Evolutionary conservation across 2,329 filamentous ascomycete genomes (phyloP), one percentile per base, ranked within the genome.

Genomic region (Diaporthe destruens): DNA sequence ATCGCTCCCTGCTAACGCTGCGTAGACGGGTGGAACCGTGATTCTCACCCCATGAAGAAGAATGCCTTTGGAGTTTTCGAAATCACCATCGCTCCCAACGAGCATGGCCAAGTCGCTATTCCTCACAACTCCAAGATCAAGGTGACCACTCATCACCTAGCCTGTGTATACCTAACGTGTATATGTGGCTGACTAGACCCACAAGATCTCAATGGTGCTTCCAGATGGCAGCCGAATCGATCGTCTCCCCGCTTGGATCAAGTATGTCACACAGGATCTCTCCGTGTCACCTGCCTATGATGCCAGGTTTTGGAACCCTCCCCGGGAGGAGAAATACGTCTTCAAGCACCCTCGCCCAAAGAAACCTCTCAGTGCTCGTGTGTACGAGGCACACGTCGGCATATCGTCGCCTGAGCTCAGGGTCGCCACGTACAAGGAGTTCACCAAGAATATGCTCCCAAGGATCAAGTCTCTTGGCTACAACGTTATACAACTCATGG

Each of bases 381-480:
- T 99, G 72, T 99, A 99, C 83, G 96, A 99, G 84, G 96, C 96
- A n/a, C 96, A 99, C 80, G 95, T 99, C 54, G 96, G 96, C 66
- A 99, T 99, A 77, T 98, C 96, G 7, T 96, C 94, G 2, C 94
- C 95, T 1, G 96, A 98, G 76, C 90, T 92, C 75, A 92, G 90
- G 76, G 95, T 99, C 51, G 91, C 96, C 3, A 97, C 94, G 8
- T 99, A 98, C 89, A 98, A 98, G 82, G 95, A 99, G 84, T 99
- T 99, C 82, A 98, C 96, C 2, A 88, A 91, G 79, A 94, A 94
- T 81, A 95, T 98, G 88, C 89, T 99, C 9, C 95, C 96, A 20
- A 90, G 96, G 72, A 98, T 99, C 84, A 92, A 95, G 80, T 86
- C 91, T 75, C 87, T 98, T 55, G 96, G 96, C 53, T 99, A 99